Evolutionary conservation across 2,329 filamentous ascomycete species (phyloP).

Genomic region (Diplodia corticola): DNA sequence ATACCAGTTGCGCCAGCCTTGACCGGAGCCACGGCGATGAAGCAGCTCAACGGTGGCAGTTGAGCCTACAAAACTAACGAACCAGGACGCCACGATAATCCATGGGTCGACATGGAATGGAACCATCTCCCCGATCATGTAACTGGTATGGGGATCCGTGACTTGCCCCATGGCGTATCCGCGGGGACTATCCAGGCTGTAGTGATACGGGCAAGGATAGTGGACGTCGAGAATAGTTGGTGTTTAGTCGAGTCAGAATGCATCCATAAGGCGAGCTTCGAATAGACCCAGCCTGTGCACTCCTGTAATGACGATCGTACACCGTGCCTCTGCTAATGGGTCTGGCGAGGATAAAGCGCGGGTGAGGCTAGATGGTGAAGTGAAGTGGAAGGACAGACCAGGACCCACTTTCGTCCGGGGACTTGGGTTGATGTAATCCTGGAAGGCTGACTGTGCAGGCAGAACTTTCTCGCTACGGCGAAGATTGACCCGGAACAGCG

Average conservation of each 20-base stretch:
- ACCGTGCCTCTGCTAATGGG: not conserved
- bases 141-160: slow-evolving; percentile 26
- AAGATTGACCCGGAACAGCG: too few species aligned
- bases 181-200: not conserved
- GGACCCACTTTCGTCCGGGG: not conserved
- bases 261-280: not conserved
- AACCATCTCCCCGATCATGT: slow-evolving; percentile 38
- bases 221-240: not conserved
- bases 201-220: not conserved
- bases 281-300: not conserved
- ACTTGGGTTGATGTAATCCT: not conserved
- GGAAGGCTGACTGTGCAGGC: not conserved
- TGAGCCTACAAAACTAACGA: slow-evolving; percentile 73
- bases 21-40: slow-evolving; percentile 69
- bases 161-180: not conserved
- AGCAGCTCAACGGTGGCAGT: slow-evolving; percentile 79
- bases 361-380: not conserved
- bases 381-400: not conserved
- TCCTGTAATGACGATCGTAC: not conserved
- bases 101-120: slow-evolving; percentile 43
- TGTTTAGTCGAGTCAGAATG: not conserved
- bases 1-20: slow-evolving; percentile 70
- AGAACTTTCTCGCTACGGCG: not conserved
- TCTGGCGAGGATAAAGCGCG: not conserved
- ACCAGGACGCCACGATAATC: slow-evolving; percentile 65